Conservation (phyloP, 495 filamentous ascomycete genomes). For the Venustampulla echinocandica region DNA sequence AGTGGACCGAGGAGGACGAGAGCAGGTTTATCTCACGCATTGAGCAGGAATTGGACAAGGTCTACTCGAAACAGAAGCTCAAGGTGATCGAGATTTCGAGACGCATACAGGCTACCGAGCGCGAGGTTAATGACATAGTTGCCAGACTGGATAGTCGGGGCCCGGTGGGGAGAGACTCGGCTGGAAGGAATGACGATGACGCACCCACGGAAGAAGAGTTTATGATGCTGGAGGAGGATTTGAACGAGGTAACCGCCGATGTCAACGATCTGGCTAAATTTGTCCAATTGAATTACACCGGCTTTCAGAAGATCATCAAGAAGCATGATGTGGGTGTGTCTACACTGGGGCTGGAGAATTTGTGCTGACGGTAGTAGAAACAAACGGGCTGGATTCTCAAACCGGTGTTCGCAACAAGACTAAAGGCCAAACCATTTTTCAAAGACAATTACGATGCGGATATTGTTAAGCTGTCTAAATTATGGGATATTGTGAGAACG, state of each 20-base stretch:
- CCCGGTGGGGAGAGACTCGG: constrained; percentile 19
- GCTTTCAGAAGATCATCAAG: constrained; percentile 99
- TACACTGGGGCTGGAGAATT: neutral
- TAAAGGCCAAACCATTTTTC: constrained; percentile 96
- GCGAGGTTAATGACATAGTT: constrained; percentile 83
- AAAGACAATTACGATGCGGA: constrained; percentile 97
- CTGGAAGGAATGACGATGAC: constrained; percentile 33
- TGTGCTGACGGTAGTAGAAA: constrained; percentile 54
- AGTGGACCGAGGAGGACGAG: constrained; percentile 92
- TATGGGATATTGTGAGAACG: constrained; percentile 91
- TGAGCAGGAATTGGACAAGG: constrained; percentile 89
- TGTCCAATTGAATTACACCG: constrained; percentile 96
- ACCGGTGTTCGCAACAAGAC: constrained; percentile 83
- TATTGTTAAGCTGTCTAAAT: constrained; percentile 87
- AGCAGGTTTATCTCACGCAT: constrained; percentile 76
- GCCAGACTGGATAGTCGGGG: constrained; percentile 54
- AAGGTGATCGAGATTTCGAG: constrained; percentile 91
- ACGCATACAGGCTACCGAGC: constrained; percentile 76
- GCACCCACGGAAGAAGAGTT: constrained; percentile 83
- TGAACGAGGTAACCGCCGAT: constrained; percentile 97
- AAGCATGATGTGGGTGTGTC: constrained; percentile 80
- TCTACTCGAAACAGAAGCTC: constrained; percentile 91
- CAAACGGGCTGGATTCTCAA: constrained; percentile 87
- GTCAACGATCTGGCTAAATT: constrained; percentile 98
- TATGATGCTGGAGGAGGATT: constrained; percentile 82